Evolutionary conservation across 2,329 filamentous ascomycete genomes (phyloP).

Genomic region (Colletotrichum sp.): DNA sequence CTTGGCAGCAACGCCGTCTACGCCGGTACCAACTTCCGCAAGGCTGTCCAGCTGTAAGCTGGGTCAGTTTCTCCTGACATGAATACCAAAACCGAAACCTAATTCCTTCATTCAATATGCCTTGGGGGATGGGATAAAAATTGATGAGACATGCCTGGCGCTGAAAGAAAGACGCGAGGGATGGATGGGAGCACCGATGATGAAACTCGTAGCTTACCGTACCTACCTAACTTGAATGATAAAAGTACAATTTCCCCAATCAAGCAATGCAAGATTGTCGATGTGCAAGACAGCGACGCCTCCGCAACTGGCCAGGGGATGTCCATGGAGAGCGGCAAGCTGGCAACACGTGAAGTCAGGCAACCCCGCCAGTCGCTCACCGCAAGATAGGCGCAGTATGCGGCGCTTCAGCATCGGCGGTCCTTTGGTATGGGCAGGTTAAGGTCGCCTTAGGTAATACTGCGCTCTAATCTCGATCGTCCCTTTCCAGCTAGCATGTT

Average conservation of each 20-base stretch:
- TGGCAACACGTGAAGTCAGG: neutral
- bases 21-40: constrained; percentile 92
- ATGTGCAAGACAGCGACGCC: neutral
- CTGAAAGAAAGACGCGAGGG: constrained; percentile 7
- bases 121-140: neutral
- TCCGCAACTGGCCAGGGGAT: neutral
- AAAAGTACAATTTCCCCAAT: neutral
- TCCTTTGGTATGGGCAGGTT: neutral
- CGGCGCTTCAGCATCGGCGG: neutral
- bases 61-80: neutral
- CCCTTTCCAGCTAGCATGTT: neutral
- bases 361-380: neutral
- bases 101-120: neutral
- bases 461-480: neutral
- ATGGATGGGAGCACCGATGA: constrained; percentile 15
- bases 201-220: constrained; percentile 15
- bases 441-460: neutral
- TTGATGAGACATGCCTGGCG: constrained; percentile 16
- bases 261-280: neutral
- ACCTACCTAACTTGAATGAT: constrained; percentile 1
- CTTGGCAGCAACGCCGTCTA: constrained; percentile 91
- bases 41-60: constrained; percentile 80
- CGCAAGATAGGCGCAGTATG: neutral
- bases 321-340: neutral
- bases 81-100: neutral